Percentiles rank a stretch among this genome's conserved stretches.
phyloP scores from a whole-genome alignment of 169 alveolate species.

The Cyclospora cayetanensis region DNA sequence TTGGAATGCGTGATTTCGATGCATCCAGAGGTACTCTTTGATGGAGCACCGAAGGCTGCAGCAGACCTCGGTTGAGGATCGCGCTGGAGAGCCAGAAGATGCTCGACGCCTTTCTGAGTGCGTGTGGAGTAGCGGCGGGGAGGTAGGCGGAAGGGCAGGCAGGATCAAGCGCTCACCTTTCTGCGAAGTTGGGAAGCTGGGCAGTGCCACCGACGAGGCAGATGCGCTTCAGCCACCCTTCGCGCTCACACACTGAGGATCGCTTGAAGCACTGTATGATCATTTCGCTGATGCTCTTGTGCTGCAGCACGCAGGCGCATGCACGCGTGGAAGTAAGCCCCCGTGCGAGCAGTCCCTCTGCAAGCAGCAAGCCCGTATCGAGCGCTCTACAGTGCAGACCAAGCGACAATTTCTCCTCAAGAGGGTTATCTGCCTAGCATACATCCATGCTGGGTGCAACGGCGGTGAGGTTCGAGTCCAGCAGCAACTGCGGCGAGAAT shows the following conservation, averaged over 20 bases:
- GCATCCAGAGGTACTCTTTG: not conserved
- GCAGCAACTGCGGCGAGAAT: slow-evolving; percentile 57
- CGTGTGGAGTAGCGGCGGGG: not conserved
- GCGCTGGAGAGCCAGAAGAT: not conserved
- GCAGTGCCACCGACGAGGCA: slow-evolving; percentile 65
- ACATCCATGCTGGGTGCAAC: slow-evolving; percentile 47
- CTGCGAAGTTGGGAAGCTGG: slow-evolving; percentile 35
- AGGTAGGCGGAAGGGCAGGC: not conserved
- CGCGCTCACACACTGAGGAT: slow-evolving; percentile 56
- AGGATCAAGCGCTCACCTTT: slow-evolving; percentile 29
- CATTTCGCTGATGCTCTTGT: slow-evolving; percentile 46
- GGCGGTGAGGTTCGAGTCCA: slow-evolving; percentile 44
- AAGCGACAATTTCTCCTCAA: too few species aligned
- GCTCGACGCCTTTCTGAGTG: not conserved
- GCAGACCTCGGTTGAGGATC: not conserved
- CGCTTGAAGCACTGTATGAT: slow-evolving; percentile 13
- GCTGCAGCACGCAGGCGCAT: too few species aligned
- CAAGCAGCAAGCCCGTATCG: too few species aligned
- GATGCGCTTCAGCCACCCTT: slow-evolving; percentile 31
- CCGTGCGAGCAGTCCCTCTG: too few species aligned
- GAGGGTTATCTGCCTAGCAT: too few species aligned
- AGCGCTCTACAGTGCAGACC: too few species aligned
- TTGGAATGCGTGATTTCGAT: not conserved
- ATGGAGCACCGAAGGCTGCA: not conserved
- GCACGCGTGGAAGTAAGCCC: too few species aligned